Conservation (phyloP, 768 basidiomycete genomes). For the Mrakia blollopis region DNA sequence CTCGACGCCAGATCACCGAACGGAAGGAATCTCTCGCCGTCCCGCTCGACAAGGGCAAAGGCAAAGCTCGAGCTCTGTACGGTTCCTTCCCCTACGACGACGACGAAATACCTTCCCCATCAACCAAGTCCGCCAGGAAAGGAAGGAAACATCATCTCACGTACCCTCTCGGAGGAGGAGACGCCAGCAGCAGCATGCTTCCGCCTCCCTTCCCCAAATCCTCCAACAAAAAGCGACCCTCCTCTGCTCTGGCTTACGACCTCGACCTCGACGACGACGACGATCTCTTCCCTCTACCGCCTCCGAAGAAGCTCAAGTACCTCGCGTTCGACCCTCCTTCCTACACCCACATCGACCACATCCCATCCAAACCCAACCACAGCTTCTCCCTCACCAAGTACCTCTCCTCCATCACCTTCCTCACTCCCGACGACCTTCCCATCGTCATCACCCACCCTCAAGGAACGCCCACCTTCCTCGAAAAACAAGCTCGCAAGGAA, state of each 20-base stretch:
- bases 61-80: constrained; percentile 17
- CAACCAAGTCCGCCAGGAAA: background rate
- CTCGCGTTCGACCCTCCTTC: constrained; percentile 33
- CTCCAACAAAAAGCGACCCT: too few species aligned
- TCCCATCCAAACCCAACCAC: constrained; percentile 17
- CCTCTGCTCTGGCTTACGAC: too few species aligned
- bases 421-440: constrained; percentile 9
- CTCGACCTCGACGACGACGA: background rate
- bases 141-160: too few species aligned
- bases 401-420: constrained; percentile 8
- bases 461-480: constrained; percentile 7
- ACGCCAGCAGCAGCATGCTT: too few species aligned
- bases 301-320: background rate
- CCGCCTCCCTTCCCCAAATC: too few species aligned
- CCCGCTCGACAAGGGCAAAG: constrained; percentile 31
- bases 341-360: constrained; percentile 23
- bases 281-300: background rate
- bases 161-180: too few species aligned
- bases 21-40: constrained; percentile 35
- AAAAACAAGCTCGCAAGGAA: constrained; percentile 47
- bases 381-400: background rate
- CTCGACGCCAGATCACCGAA: constrained; percentile 40
- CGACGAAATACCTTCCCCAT: background rate
- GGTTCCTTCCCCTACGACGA: constrained; percentile 15
- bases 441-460: constrained; percentile 13